Evolutionary conservation across 2,329 filamentous ascomycete species (phyloP).

Genomic region (Aspergillus aculeatus): DNA sequence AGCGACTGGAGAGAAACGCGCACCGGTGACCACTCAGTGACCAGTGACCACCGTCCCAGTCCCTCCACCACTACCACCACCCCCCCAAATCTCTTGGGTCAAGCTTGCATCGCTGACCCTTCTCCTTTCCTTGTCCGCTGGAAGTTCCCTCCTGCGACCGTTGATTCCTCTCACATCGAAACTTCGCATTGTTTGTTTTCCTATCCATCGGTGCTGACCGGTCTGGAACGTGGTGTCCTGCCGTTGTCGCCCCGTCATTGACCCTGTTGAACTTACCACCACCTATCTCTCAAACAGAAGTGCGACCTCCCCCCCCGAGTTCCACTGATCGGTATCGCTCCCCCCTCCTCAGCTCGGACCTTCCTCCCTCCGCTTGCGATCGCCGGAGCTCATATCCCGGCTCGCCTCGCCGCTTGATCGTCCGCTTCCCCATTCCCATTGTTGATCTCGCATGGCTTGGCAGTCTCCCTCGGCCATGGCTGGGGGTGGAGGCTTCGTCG

Average conservation of each 20-base stretch:
- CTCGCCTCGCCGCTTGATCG: constrained; percentile 1
- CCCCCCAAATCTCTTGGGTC: constrained; percentile 3
- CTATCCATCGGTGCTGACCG: constrained; percentile 20
- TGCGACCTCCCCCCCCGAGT: constrained; percentile 15
- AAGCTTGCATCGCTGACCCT: constrained; percentile 8
- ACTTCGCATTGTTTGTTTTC: constrained; percentile 12
- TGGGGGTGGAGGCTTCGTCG: constrained; percentile 54
- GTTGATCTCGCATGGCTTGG: constrained; percentile 60
- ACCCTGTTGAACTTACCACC: constrained; percentile 21
- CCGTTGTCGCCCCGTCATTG: constrained; percentile 20
- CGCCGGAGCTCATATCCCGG: constrained; percentile 4
- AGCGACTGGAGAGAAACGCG: constrained; percentile 17
- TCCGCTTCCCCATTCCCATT: not conserved
- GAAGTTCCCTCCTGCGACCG: not conserved
- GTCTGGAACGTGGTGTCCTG: constrained; percentile 24
- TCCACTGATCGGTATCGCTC: not conserved
- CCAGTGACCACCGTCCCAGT: not conserved
- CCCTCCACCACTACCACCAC: too few species aligned
- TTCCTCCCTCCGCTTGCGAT: constrained; percentile 2
- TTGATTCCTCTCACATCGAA: not conserved
- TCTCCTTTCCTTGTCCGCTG: constrained; percentile 7
- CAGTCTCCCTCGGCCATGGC: constrained; percentile 65
- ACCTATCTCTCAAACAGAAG: constrained; percentile 15
- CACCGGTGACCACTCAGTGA: constrained; percentile 12
- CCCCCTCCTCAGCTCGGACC: constrained; percentile 5